phyloP scores from a whole-genome alignment of 345 rosid genomes.

The Cochlearia excelsa region DNA sequence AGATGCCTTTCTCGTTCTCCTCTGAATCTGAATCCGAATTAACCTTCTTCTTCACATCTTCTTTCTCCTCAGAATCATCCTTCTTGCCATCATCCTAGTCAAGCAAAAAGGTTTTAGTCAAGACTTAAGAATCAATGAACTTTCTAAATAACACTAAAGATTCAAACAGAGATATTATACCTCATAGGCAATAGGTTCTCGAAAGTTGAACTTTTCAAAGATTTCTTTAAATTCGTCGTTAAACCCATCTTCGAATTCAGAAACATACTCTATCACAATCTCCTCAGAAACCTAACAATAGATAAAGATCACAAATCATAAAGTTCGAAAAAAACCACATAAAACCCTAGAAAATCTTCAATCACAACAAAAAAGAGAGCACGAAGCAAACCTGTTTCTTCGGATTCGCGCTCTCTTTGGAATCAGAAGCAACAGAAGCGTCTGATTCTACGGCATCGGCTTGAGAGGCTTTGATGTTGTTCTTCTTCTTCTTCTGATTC shows the following conservation, averaged over 20 bases:
- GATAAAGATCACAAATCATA: too few relatives aligned
- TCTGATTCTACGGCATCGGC: slow-evolving; percentile 38
- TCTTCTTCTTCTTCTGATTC: slow-evolving; percentile 70
- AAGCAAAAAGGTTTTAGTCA: slow-evolving; percentile 12
- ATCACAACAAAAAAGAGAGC: not conserved
- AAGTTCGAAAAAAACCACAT: not conserved
- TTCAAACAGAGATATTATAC: slow-evolving; percentile 33
- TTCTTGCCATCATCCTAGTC: slow-evolving; percentile 61
- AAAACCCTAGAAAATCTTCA: slow-evolving; percentile 33
- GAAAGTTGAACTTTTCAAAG: slow-evolving; percentile 78
- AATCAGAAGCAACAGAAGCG: slow-evolving; percentile 42
- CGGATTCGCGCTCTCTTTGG: slow-evolving; percentile 53
- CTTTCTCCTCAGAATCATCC: slow-evolving; percentile 63
- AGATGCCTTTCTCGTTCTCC: slow-evolving; percentile 75
- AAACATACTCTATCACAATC: slow-evolving; percentile 81
- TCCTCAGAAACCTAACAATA: slow-evolving; percentile 53
- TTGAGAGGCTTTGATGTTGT: slow-evolving; percentile 47
- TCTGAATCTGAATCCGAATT: slow-evolving; percentile 86
- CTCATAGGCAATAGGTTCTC: slow-evolving; percentile 53
- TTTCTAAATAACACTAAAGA: slow-evolving; percentile 1
- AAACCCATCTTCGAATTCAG: slow-evolving; percentile 76
- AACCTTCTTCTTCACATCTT: slow-evolving; percentile 53
- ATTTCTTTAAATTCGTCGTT: slow-evolving; percentile 76
- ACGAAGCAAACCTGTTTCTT: slow-evolving; percentile 44
- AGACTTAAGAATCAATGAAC: not conserved